Evolutionary conservation across 169 alveolate genomes (phyloP), one percentile per base, ranked within the genome.

Genomic region (Eimeria praecox): DNA sequence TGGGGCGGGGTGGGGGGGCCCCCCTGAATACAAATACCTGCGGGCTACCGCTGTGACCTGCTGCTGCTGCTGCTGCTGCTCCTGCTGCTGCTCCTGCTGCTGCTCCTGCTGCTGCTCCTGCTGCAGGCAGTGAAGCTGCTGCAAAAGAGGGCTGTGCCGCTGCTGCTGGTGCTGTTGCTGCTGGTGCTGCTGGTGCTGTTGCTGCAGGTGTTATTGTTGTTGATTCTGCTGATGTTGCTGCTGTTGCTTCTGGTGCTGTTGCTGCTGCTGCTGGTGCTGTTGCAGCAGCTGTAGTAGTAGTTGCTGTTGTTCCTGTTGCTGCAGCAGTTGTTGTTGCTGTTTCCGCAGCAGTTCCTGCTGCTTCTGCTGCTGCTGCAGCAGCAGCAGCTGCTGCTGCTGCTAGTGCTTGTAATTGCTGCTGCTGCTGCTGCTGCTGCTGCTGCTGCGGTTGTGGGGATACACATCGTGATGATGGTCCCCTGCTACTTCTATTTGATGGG

Each of bases 61-160:
- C 82, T 30, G 82, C 46, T 30, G 42, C 82, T 71, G 82, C 82
- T 18, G 46, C 16, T 71, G 82, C 30, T 30, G 82, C 46, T 71
- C 46, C 24, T 71, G 82, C 42, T 30, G 40, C 82, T 71, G 82
- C 18, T 30, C 38, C 42, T 18, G 77, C 35, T 2, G 46, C 30
- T 27, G 46, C 14, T n/a, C 38, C 38, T 18, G 40, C 24, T n/a
- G 24, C 35, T 66, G 78, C 78, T 66, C 38, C 78, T 1, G 20
- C 82, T 30, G 27, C 46, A 30, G 82, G 46, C 82, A 14, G 82
- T 33, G 46, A 42, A 10, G 82, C 46, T 71, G 82, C 46, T 30
- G 82, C 46, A 33, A 46, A 24, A 30, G 46, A 27, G 24, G 16
- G 16, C 16, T 8, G 42, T 18, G 46, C 16, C 33, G 82, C 30